Base-by-base conservation (phyloP, 129 eudicot genomes). In the Centaurea solstitialis region DNA sequence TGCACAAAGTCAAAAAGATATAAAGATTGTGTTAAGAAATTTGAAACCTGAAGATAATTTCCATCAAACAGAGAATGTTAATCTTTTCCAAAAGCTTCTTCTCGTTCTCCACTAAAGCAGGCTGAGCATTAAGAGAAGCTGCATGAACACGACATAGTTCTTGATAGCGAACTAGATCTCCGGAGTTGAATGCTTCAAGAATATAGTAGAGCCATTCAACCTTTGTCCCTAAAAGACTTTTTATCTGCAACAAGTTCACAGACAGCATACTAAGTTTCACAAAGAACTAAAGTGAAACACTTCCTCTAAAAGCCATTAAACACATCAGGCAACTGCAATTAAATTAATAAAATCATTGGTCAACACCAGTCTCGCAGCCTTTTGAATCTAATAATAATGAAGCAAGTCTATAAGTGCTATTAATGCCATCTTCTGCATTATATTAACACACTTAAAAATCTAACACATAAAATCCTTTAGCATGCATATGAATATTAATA, bases 181-280 rank as follows among this genome's bases (percentile, higher is more conserved):
- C 98, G 7, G 92, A 61, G 76, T 94, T 94, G 85, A 94, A 94
- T 73, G 96, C 96, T 83, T 94, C 96, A 65, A 94, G 96, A 82
- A 94, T 94, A 81, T 90, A 85, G 82, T 90, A 94, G n/a, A 94
- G 91, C 98, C 98, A 94, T 78, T 94, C 98, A 53, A 94, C 97
- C 81, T 90, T 89, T 43, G 97, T 92, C 62, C 97, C 96, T 70
- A 86, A 23, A 79, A 91, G 90, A 85, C 93, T 92, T 73, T 86
- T 89, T 67, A 90, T 78, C 96, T 94, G 95, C 73, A 85, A 85
- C 23, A 41, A 37, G 57, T 74, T 70, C 33, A 76, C 17, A 74
- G 39, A 79, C 47, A 62, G 66, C 53, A 45, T 7, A 59, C 0
- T n/a, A 17, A 71, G 57, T 17, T 17, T 71, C 28, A 38, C 30